Evolutionary conservation across 2,329 filamentous ascomycete genomes (phyloP).

Genomic region (Davidsoniella neocaledoniae): DNA sequence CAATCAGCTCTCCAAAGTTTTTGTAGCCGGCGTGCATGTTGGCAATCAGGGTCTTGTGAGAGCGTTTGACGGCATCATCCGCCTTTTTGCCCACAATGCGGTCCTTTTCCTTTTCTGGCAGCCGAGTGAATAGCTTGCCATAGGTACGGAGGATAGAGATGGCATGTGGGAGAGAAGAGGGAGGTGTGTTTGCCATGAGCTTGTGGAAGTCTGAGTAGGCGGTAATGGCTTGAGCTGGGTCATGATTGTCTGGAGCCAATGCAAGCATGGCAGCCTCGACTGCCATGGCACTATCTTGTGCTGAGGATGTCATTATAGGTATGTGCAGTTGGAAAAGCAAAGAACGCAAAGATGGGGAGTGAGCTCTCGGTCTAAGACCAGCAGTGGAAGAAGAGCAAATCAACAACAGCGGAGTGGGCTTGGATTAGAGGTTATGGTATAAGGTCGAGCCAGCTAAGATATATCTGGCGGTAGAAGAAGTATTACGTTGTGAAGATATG

Average conservation of each 20-base stretch:
- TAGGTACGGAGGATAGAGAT: constrained; percentile 9
- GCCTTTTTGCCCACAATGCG: neutral
- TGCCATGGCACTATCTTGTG: neutral
- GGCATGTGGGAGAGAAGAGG: constrained; percentile 2
- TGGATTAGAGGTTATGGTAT: too few species aligned
- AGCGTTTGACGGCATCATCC: neutral
- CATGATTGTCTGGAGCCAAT: neutral
- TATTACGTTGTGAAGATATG: too few species aligned
- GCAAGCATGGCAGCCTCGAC: neutral
- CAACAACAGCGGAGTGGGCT: too few species aligned
- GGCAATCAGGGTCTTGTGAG: constrained; percentile 13
- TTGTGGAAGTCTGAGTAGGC: neutral
- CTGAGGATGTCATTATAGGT: too few species aligned
- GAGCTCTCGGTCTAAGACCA: too few species aligned
- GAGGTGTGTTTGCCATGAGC: neutral
- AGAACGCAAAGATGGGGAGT: too few species aligned
- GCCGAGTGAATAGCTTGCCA: neutral
- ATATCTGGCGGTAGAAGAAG: too few species aligned
- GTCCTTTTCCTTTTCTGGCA: constrained; percentile 7
- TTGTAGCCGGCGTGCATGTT: constrained; percentile 20
- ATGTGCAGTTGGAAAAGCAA: too few species aligned
- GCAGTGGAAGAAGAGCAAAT: too few species aligned
- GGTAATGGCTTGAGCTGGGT: neutral
- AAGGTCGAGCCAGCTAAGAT: too few species aligned
- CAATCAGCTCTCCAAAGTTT: constrained; percentile 24